A percentile compares a stretch with the other conserved stretches of the same genome.
Conservation (phyloP, 2,329 filamentous ascomycete species). For the Calcarisporium arbuscula region DNA sequence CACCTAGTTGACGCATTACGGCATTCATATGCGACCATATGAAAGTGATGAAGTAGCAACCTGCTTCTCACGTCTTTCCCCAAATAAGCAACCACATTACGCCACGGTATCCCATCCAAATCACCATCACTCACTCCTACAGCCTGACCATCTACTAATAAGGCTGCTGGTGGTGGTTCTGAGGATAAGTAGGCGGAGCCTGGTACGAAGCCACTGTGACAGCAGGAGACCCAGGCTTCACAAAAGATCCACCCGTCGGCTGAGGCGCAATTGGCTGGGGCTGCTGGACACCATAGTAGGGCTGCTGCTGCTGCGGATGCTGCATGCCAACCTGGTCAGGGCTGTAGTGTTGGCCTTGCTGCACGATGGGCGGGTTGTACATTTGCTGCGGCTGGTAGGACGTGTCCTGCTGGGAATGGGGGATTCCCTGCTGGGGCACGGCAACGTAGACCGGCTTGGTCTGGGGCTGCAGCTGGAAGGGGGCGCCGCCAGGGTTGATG, state of each 20-base stretch:
- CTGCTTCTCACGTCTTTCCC: too few relatives aligned
- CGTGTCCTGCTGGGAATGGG: slow-evolving; percentile 12
- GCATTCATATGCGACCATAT: too few relatives aligned
- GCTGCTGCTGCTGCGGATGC: not conserved
- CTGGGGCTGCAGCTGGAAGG: slow-evolving; percentile 8
- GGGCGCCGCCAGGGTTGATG: slow-evolving; percentile 5
- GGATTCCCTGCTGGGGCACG: slow-evolving; percentile 11
- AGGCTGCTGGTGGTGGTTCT: slow-evolving; percentile 9
- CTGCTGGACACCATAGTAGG: not conserved
- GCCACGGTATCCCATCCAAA: too few relatives aligned
- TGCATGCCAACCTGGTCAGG: not conserved
- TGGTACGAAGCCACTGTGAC: not conserved
- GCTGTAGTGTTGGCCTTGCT: slow-evolving; percentile 1
- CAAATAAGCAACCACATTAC: too few relatives aligned
- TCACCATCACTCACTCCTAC: too few relatives aligned
- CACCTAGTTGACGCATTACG: too few relatives aligned
- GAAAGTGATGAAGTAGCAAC: too few relatives aligned
- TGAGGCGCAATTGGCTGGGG: not conserved
- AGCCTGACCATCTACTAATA: too few relatives aligned
- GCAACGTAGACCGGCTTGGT: slow-evolving; percentile 7
- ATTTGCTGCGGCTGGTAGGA: slow-evolving; percentile 10
- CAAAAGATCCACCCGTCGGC: not conserved
- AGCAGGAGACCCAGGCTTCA: not conserved
- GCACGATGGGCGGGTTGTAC: slow-evolving; percentile 2
- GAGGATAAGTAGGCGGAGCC: not conserved